Evolutionary conservation across 495 filamentous ascomycete species (phyloP), one percentile per base, ranked within the genome.

Genomic region (Penicillium samsonianum): DNA sequence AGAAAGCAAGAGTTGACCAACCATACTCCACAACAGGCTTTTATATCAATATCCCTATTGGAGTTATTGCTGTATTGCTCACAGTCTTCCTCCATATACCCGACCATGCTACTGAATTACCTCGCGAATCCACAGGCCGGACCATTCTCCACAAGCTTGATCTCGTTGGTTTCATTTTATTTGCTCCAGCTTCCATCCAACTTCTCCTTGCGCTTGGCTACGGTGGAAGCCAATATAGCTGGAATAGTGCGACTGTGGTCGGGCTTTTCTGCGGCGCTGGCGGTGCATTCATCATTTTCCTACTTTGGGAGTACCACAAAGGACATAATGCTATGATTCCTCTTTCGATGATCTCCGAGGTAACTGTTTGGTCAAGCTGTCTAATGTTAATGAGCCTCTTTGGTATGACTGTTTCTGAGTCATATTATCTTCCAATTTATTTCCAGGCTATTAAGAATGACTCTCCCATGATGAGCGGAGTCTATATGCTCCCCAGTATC

Each of bases 31-130:
- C n/a, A 40, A n/a, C n/a, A 80, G 73, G 85, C 64, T 87, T 87
- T 64, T 87, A 84, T 60, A 80, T 88, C 53, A 89, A 87, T 62
- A 74, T 88, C 22, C 84, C 84, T 0, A 73, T 87, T 41, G 84
- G 84, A 14, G 83, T 58, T 4, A 48, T 84, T 12, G 74, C 78
- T 2, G 76, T 69, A 7, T 17, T 77, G 8, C 60, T 85, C 19
- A 50, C 74, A 12, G 38, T 85, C 17, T 72, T 84, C 56, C 62
- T 83, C 55, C 62, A 73, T 5, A 73, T 84, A 5, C 83, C 85
- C 4, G 65, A 78, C 49, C 59, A 75, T 16, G 69, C 62, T 4
- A 43, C 57, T 33, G 80, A 80, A 49, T 72, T 79, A 37, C 67
- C 67, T 41, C 57, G 75, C 31, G 65, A 68, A 19, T 55, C 65